Evolutionary conservation across 2,329 filamentous ascomycete species (phyloP), one percentile per base, ranked within the genome.

Genomic region (Paramyrothecium sp.): DNA sequence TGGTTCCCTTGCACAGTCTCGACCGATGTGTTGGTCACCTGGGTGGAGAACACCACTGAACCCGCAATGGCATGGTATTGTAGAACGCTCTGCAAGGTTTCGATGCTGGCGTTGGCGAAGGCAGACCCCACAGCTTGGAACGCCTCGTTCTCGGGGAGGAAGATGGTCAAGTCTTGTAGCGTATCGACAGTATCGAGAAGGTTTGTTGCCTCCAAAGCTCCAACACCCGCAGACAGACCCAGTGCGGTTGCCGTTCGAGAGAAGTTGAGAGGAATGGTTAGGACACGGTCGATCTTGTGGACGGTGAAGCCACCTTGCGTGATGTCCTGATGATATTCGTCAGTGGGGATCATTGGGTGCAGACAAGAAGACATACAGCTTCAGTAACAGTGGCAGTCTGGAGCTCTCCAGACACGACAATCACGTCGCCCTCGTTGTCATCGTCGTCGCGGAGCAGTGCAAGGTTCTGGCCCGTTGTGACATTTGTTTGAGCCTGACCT

Each of bases 21-120:
- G n/a, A 66, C 57, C 0, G 62, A 56, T 11, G 47, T 55, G 44
- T 66, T 61, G 55, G 54, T 49, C 22, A 79, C 68, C 1, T 58
- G 62, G n/a, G 2, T 63, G 61, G 52, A 66, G 50, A 19, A 76
- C 71, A 56, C 64, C 1, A 87, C 77, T 10, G 76, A 76, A 50
- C 79, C 80, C 50, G 77, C 76, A 50, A 89, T 71, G 44, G 89
- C 80, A 66, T 90, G 87, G 71, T 90, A 90, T 30, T 76, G 68
- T 2, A 89, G 73, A 26, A 89, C 78, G 23, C 63, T 67, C 3
- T 73, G 65, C 1, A 88, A 73, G 17, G 83, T 72, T 2, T 76
- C 67, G 1, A 71, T 66, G 47, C 73, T 77, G 4, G 85, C 66
- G 60, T 77, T 77, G 47, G 67, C 65, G 12, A 82, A 60, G 19